A percentile compares a stretch with the other conserved stretches of the same genome.
Conservation (phyloP, 495 filamentous ascomycete species). For the Barbatosphaeria neglecta region DNA sequence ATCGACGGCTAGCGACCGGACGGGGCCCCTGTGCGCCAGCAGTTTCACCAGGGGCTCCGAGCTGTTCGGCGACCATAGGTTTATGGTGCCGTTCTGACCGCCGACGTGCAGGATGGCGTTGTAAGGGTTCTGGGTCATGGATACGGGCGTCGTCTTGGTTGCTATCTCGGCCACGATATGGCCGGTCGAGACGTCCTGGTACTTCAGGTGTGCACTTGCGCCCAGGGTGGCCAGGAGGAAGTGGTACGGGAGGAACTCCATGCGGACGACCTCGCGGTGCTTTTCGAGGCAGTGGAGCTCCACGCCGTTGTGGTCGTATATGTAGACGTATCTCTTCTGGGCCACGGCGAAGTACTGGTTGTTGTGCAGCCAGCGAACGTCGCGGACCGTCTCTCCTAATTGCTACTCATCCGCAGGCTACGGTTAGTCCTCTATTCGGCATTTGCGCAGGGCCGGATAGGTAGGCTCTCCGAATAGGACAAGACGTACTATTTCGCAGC, state of each 20-base stretch:
- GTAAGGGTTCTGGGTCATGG: slow-evolving; percentile 74
- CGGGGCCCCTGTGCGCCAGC: slow-evolving; percentile 89
- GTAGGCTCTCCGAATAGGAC: no score
- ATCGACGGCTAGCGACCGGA: slow-evolving; percentile 74
- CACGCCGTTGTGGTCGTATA: slow-evolving; percentile 81
- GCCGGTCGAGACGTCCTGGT: slow-evolving; percentile 90
- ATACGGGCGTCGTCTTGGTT: slow-evolving; percentile 75
- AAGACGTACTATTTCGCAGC: slow-evolving; percentile 53
- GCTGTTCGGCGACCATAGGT: slow-evolving; percentile 91
- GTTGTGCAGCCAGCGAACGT: slow-evolving; percentile 89
- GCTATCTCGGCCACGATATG: slow-evolving; percentile 71
- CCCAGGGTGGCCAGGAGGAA: slow-evolving; percentile 82
- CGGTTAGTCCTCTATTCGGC: background rate
- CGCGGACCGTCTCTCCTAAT: slow-evolving; percentile 75
- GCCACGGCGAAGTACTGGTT: slow-evolving; percentile 95
- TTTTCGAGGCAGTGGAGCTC: slow-evolving; percentile 85
- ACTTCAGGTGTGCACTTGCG: slow-evolving; percentile 77
- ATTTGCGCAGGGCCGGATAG: no score
- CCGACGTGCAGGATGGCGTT: slow-evolving; percentile 88
- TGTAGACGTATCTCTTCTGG: slow-evolving; percentile 88
- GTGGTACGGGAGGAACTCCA: slow-evolving; percentile 95
- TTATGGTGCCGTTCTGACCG: slow-evolving; percentile 88
- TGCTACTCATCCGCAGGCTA: slow-evolving; percentile 42
- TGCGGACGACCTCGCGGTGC: slow-evolving; percentile 82
- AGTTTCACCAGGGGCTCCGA: slow-evolving; percentile 80